phyloP scores from a whole-genome alignment of 768 basidiomycete species.

The Mycena maculata region DNA sequence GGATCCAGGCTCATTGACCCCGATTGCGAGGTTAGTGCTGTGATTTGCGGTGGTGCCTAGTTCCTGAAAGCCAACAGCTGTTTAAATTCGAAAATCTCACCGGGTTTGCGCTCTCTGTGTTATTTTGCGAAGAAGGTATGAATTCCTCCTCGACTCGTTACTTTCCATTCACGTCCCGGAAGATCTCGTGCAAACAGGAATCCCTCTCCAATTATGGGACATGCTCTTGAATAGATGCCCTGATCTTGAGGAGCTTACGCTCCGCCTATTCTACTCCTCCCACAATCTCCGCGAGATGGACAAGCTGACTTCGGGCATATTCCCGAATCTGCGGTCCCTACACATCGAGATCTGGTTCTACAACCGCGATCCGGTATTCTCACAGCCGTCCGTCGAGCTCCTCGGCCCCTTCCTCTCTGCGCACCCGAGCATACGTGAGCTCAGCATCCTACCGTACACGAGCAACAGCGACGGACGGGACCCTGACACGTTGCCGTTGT shows the following conservation, averaged over 20 bases:
- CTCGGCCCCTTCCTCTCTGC: conserved; percentile 21
- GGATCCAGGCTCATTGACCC: conserved; percentile 7
- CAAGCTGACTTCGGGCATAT: background rate
- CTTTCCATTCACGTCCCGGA: background rate
- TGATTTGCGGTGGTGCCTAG: background rate
- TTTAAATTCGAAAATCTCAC: conserved; percentile 24
- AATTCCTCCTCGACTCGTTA: background rate
- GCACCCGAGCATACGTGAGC: conserved; percentile 6
- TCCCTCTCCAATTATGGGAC: conserved; percentile 36
- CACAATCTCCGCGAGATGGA: conserved; percentile 11
- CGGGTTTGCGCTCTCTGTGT: background rate
- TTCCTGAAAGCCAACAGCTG: background rate
- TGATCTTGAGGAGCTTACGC: conserved; percentile 46
- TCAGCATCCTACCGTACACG: conserved; percentile 9
- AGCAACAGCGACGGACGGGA: too few species aligned
- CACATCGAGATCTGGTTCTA: conserved; percentile 11
- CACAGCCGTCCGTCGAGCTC: background rate
- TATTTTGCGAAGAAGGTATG: background rate
- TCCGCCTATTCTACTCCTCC: conserved; percentile 12
- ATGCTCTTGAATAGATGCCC: conserved; percentile 30
- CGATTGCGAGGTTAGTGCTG: conserved; percentile 17
- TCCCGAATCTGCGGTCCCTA: conserved; percentile 5
- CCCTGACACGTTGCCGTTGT: background rate
- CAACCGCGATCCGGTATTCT: background rate
- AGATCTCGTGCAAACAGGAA: background rate